Evolutionary conservation across 2,329 filamentous ascomycete genomes (phyloP), one percentile per base, ranked within the genome.

Genomic region (Penicillium sp.): DNA sequence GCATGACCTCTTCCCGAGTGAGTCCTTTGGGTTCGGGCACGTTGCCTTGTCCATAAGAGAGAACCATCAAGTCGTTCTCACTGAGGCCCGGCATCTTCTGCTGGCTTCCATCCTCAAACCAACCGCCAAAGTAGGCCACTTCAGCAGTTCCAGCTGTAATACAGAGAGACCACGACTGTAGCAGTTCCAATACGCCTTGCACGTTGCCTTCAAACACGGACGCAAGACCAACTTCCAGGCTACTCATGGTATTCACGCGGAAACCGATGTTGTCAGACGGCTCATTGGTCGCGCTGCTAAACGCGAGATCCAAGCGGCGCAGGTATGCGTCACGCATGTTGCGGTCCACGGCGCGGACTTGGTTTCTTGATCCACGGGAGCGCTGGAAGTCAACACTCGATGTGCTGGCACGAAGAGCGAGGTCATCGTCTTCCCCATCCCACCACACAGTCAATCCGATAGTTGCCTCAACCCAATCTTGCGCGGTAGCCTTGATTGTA

Each of bases 401-500:
- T 31, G 61, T 65, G 54, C 66, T 69, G n/a, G 66, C 60, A 35
- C 60, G 61, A 22, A 67, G 60, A 39, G 61, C 60, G 27, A 79
- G 77, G 14, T 81, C 79, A 10, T 87, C 83, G 60, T 87, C 85
- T n/a, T 85, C 85, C 60, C 95, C 91, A 70, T 96, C 89, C 92
- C 93, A 96, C 94, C 94, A 98, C 6, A 90, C 88, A 35, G 93
- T 88, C 51, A 98, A 79, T 1, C 89, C 90, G 60, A 97, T 78
- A 0, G 89, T 90, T 0, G 92, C 93, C 78, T 98, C 94, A 53
- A 94, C 87, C 94, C 94, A 98, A 75, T 97, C 93, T 69, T 94
- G 88, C 1, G 92, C 86, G 46, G 87, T 86, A 49, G 87, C 85
- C 60, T 96, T 80, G 54, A 97, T 91, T 19, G 92, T 87, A 37